Percentiles rank a stretch among this genome's conserved stretches.
Evolutionary conservation across 2,329 filamentous ascomycete genomes (phyloP).

Genomic region (Trichophyton benhamiae): DNA sequence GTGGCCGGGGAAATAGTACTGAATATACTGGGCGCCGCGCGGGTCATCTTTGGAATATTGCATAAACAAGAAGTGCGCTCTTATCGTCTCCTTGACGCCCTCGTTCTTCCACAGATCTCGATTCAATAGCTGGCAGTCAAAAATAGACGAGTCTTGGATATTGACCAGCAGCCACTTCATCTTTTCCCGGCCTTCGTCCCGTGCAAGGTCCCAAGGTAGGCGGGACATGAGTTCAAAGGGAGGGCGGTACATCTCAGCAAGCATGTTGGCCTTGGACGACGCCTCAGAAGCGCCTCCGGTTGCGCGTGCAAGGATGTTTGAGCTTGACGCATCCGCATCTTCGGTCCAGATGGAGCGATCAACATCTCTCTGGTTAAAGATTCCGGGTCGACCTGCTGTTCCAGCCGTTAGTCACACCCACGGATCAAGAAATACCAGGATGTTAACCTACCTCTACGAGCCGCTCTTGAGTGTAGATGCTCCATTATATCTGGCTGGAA

Average conservation of each 20-base stretch:
- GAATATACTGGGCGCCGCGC: slow-evolving; percentile 65
- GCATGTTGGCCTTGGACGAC: slow-evolving; percentile 58
- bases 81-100: slow-evolving; percentile 63
- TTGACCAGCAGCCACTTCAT: slow-evolving; percentile 96
- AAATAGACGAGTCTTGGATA: slow-evolving; percentile 83
- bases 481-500: background rate
- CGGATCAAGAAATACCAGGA: background rate
- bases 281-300: slow-evolving; percentile 54
- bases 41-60: slow-evolving; percentile 84
- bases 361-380: slow-evolving; percentile 54
- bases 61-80: slow-evolving; percentile 89
- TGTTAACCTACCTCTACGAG: background rate
- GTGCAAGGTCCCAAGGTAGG: slow-evolving; percentile 69
- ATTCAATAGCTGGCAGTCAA: slow-evolving; percentile 88
- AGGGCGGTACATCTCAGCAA: slow-evolving; percentile 85
- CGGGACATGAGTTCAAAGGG: slow-evolving; percentile 80
- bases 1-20: slow-evolving; percentile 73
- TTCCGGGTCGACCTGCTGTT: slow-evolving; percentile 40
- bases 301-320: slow-evolving; percentile 45
- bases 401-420: background rate
- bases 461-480: slow-evolving; percentile 10
- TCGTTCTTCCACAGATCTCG: slow-evolving; percentile 91
- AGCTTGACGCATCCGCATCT: slow-evolving; percentile 36
- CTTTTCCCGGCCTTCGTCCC: slow-evolving; percentile 71
- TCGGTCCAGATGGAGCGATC: slow-evolving; percentile 49